Evolutionary conservation across 768 basidiomycete species (phyloP), one percentile per base, ranked within the genome.

Genomic region (Hericium erinaceus): DNA sequence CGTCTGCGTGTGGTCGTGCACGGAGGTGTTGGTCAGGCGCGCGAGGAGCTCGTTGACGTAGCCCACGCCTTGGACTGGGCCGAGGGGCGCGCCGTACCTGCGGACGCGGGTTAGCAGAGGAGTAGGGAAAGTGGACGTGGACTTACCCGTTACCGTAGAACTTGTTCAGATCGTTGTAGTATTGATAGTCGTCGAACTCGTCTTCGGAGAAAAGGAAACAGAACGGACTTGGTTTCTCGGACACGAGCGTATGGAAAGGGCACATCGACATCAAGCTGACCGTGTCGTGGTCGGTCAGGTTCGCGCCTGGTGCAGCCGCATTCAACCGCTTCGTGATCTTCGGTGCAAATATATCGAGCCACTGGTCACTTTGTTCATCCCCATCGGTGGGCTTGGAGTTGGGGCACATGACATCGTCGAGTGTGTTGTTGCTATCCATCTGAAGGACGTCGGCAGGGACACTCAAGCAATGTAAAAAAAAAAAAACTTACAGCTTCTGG

Each of bases 41-140:
- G 90, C 89, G 20, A 95, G 68, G n/a, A 95, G 79, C 71, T 95
- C 92, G 67, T 92, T 93, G 65, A 89, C 75, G 67, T 89, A 95
- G 6, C 92, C 93, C 3, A 93, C 84, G 37, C 91, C 90, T 66
- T 90, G 89, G 7, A 91, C 82, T 4, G 74, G 84, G 2, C 91
- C 90, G 1, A 92, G 73, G 2, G 68, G 62, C 59, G 83, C 81
- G 3, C 90, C 89, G 58, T 89, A 80, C 18, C 87, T 88, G 58
- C 28, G 46, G 9, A 51, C 6, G 40, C 13, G 46, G 59, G 51
- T 54, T 16, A 18, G 18, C 39, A 2, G 33, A 22, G 2, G 24
- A n/a, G 33, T 18, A 16, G 2, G 26, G 38, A 39, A 61, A 16
- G 56, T 22, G 5, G 50, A 26, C 15, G 52, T 15, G 28, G 20